These are phyloP conservation scores for Immersiporthe knoxdaviesiana DNA, from an alignment of 2,329 filamentous ascomycete species.

Conservation along the genomic window DNA sequence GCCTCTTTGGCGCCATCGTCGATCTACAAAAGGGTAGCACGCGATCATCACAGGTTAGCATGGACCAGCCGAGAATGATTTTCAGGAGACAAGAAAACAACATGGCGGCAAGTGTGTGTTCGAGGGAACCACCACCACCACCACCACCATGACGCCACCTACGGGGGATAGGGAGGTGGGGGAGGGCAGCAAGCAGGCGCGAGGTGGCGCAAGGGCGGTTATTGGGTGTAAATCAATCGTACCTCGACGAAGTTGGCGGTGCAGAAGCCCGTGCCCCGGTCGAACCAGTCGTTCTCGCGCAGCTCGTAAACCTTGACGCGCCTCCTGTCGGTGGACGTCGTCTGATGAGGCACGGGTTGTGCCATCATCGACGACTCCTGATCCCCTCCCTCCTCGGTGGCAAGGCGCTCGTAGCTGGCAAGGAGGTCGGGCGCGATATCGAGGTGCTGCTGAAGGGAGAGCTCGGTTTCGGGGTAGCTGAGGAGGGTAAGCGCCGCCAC, in stretches of 20 bases:
- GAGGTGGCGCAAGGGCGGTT: conserved; percentile 19
- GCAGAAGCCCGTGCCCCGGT: conserved; percentile 95
- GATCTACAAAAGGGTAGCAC: conserved; percentile 44
- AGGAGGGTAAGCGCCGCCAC: conserved; percentile 62
- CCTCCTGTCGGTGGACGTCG: conserved; percentile 60
- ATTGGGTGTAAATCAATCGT: conserved; percentile 42
- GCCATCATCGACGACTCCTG: conserved; percentile 70
- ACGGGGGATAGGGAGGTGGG: conserved; percentile 1
- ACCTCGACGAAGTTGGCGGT: conserved; percentile 76
- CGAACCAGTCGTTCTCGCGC: conserved; percentile 98
- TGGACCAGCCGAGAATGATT: conserved; percentile 22
- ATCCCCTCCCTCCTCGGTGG: conserved; percentile 56
- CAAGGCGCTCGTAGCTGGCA: conserved; percentile 50
- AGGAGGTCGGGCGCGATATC: conserved; percentile 58
- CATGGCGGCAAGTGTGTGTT: not conserved
- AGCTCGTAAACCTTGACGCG: conserved; percentile 99
- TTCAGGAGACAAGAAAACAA: not conserved
- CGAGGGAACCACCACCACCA: not conserved
- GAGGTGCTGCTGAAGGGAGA: conserved; percentile 64
- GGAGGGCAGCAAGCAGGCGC: conserved; percentile 7
- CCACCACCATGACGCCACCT: too few relatives aligned
- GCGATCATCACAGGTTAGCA: conserved; percentile 32
- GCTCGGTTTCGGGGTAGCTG: conserved; percentile 56
- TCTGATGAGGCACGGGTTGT: conserved; percentile 71
- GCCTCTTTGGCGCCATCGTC: conserved; percentile 75